These are phyloP conservation scores for Trichoderma koningiopsis DNA, from an alignment of 2,329 filamentous ascomycete genomes.

Conservation along the genomic window DNA sequence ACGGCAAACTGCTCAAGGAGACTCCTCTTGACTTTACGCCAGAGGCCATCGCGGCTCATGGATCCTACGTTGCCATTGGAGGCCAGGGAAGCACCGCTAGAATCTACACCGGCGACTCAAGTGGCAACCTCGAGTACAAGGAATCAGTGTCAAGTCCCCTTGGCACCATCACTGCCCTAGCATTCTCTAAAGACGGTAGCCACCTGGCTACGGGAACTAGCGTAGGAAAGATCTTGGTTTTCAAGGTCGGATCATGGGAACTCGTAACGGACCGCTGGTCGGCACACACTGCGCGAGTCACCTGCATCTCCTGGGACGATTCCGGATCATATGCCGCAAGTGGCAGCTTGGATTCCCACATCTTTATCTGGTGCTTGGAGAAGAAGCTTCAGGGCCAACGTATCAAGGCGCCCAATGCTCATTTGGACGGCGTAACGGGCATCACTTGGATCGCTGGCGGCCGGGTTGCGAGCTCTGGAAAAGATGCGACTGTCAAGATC, in stretches of 20 bases:
- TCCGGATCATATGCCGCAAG: slow-evolving; percentile 78
- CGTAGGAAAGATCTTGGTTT: slow-evolving; percentile 85
- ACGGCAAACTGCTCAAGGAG: slow-evolving; percentile 62
- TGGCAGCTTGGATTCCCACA: slow-evolving; percentile 85
- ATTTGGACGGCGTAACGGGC: slow-evolving; percentile 93
- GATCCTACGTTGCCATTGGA: slow-evolving; percentile 72
- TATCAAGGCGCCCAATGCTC: slow-evolving; percentile 81
- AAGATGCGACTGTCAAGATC: slow-evolving; percentile 87
- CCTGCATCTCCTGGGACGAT: slow-evolving; percentile 72
- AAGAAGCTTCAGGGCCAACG: slow-evolving; percentile 79
- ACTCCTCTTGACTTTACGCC: slow-evolving; percentile 65
- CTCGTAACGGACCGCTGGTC: slow-evolving; percentile 76
- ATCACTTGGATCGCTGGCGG: slow-evolving; percentile 75
- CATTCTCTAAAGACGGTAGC: slow-evolving; percentile 78
- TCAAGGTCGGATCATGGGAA: slow-evolving; percentile 62
- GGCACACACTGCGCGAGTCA: slow-evolving; percentile 61
- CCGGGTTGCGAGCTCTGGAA: slow-evolving; percentile 77
- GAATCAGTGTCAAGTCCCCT: slow-evolving; percentile 68
- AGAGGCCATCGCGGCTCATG: slow-evolving; percentile 70
- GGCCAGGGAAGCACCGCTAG: slow-evolving; percentile 72
- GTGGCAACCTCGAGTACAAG: slow-evolving; percentile 55
- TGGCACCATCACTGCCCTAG: slow-evolving; percentile 73
- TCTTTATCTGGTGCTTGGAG: slow-evolving; percentile 86
- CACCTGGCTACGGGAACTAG: slow-evolving; percentile 81
- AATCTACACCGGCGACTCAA: slow-evolving; percentile 64